Base-by-base conservation (phyloP, 768 basidiomycete genomes). In the Russula vinacea region DNA sequence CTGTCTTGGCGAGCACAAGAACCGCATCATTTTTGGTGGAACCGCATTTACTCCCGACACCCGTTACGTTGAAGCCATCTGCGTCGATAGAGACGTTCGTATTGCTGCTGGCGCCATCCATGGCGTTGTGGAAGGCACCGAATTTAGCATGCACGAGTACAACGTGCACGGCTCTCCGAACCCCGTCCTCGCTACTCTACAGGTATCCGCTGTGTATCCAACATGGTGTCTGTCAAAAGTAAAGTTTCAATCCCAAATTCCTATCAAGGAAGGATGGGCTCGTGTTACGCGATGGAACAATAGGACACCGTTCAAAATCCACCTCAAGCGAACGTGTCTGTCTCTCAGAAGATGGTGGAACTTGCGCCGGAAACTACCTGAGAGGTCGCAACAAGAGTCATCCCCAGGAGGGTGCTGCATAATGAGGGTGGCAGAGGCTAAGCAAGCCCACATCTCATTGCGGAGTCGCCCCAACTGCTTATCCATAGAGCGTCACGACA, bases 61-160 rank as follows among this genome's bases (percentile, higher is more conserved):
- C 22, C 74, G 75, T 40, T 83, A 81, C 61, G 77, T 84, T 58
- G 73, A 80, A 16, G 78, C 81, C 42, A 11, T 61, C 16, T 65
- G 62, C 57, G 70, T 77, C 19, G 73, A 79, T 53, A 73, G 74
- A 37, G 75, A 78, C 45, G 68, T 87, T 51, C 80, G 80, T 64
- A 73, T 89, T 37, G 80, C 81, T 39, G 79, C 82, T 42, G 88
- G 88, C 14, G 78, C 81, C 0, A 80, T 84, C 5, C 85, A 88
- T 64, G 87, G 87, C 1, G 76, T 89, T 22, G 78, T 80, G n/a
- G 80, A 81, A 64, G 87, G 86, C 53, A 85, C 80, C 10, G 83
- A 86, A 66, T 79, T 89, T 64, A 80, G 79, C 45, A 52, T 89
- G 24, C 86, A 88, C 70, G 74, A 78, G 24, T 86, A 88, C 71